Evolutionary conservation across 805 yeast genomes (phyloP).

Genomic region (Starmerella etchellsii): DNA sequence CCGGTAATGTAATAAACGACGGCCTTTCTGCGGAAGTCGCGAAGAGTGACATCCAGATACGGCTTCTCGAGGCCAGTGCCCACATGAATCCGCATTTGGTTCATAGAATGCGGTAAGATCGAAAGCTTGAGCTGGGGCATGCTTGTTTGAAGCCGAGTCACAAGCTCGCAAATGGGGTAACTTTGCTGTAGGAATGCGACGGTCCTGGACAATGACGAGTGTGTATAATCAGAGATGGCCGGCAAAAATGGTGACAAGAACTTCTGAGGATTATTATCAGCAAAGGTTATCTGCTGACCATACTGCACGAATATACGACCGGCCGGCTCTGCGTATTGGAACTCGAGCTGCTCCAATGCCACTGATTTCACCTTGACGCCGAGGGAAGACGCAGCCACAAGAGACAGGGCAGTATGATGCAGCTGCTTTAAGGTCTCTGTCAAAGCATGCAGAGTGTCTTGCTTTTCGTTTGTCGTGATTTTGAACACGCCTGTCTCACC

Average conservation of each 20-base stretch:
- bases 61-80: conserved; percentile 11
- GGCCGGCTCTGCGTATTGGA: conserved; percentile 15
- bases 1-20: conserved; percentile 16
- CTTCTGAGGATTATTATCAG: conserved; percentile 19
- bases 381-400: conserved; percentile 15
- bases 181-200: conserved; percentile 14
- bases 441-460: neutral
- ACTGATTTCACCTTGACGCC: conserved; percentile 16
- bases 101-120: conserved; percentile 22
- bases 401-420: conserved; percentile 18
- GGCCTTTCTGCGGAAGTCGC: conserved; percentile 11
- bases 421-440: conserved; percentile 7
- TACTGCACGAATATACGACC: conserved; percentile 14
- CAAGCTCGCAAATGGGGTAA: conserved; percentile 16
- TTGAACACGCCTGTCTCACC: conserved; percentile 10
- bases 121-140: conserved; percentile 3
- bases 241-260: conserved; percentile 21
- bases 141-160: conserved; percentile 1
- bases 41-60: conserved; percentile 16
- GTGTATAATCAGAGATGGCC: conserved; percentile 17
- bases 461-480: neutral
- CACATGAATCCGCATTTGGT: conserved; percentile 7
- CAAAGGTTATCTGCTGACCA: conserved; percentile 12
- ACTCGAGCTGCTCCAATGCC: conserved; percentile 14
- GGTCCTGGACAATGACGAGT: conserved; percentile 12